Conservation (phyloP, 495 filamentous ascomycete genomes). For the Penicillium samsonianum region DNA sequence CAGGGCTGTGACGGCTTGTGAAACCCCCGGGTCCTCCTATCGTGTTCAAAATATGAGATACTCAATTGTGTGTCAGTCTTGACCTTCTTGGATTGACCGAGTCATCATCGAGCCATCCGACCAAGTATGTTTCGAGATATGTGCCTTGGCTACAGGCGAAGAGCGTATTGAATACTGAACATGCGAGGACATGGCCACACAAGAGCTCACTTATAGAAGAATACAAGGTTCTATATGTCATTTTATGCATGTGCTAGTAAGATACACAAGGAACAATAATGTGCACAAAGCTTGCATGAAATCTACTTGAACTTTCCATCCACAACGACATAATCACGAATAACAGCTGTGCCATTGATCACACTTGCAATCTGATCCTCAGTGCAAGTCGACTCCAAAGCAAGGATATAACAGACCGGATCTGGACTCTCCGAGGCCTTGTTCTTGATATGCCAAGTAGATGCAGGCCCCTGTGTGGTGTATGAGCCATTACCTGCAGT, state of each 20-base stretch:
- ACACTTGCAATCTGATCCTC: slow-evolving; percentile 50
- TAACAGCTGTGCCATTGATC: slow-evolving; percentile 46
- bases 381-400: slow-evolving; percentile 43
- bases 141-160: background rate
- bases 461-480: slow-evolving; percentile 48
- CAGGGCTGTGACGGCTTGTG: background rate
- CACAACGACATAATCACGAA: slow-evolving; percentile 53
- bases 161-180: background rate
- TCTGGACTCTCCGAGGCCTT: slow-evolving; percentile 39
- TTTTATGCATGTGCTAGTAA: too few species aligned
- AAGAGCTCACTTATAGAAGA: background rate
- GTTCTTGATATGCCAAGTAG: slow-evolving; percentile 55
- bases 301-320: slow-evolving; percentile 4
- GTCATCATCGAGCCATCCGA: background rate
- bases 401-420: slow-evolving; percentile 50
- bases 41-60: background rate
- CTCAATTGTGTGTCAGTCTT: background rate
- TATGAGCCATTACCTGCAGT: slow-evolving; percentile 44
- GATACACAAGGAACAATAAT: too few species aligned
- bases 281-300: background rate
- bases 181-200: background rate
- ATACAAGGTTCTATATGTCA: background rate
- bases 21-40: background rate
- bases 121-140: background rate
- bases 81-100: background rate